These are phyloP conservation scores for Pleurotus giganteus DNA, from an alignment of 768 basidiomycete species.

Conservation along the genomic window DNA sequence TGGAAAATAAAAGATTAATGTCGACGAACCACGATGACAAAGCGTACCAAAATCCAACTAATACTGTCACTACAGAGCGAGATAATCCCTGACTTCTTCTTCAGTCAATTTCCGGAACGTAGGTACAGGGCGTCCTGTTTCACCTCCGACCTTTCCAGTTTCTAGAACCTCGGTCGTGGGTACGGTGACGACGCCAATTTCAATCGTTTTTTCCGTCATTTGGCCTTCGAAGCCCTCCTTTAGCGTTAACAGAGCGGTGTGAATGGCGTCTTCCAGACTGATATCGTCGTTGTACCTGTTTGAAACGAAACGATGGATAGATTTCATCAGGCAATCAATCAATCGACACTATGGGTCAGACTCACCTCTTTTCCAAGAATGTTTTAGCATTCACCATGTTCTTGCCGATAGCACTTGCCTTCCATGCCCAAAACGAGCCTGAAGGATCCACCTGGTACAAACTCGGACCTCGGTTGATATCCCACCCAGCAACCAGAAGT, in stretches of 20 bases:
- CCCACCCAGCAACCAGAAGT: slow-evolving; percentile 95
- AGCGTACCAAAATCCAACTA: slow-evolving; percentile 13
- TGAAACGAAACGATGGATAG: slow-evolving; percentile 21
- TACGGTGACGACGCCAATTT: slow-evolving; percentile 94
- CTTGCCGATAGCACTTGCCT: slow-evolving; percentile 99
- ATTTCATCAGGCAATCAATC: slow-evolving; percentile 16
- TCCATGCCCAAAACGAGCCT: slow-evolving; percentile 99
- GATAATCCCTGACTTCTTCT: slow-evolving; percentile 95
- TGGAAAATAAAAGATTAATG: slow-evolving; percentile 17
- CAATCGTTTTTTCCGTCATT: slow-evolving; percentile 99
- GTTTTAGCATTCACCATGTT: slow-evolving; percentile 99
- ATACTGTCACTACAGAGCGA: slow-evolving; percentile 61
- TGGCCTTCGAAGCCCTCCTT: slow-evolving; percentile 99
- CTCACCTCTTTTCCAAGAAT: slow-evolving; percentile 96
- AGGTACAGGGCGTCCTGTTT: slow-evolving; percentile 70
- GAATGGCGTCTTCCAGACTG: slow-evolving; percentile 97
- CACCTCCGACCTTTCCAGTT: slow-evolving; percentile 66
- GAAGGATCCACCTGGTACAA: slow-evolving; percentile 99
- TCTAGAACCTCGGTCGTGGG: slow-evolving; percentile 71
- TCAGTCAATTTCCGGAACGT: slow-evolving; percentile 95
- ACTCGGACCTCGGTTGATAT: slow-evolving; percentile 90
- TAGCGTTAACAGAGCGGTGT: slow-evolving; percentile 94
- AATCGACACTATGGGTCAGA: slow-evolving; percentile 18
- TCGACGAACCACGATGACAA: slow-evolving; percentile 15
- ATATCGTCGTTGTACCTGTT: slow-evolving; percentile 97